Evolutionary conservation across 805 yeast species (phyloP), one percentile per base, ranked within the genome.

Genomic region (Saccharomyces jurei): DNA sequence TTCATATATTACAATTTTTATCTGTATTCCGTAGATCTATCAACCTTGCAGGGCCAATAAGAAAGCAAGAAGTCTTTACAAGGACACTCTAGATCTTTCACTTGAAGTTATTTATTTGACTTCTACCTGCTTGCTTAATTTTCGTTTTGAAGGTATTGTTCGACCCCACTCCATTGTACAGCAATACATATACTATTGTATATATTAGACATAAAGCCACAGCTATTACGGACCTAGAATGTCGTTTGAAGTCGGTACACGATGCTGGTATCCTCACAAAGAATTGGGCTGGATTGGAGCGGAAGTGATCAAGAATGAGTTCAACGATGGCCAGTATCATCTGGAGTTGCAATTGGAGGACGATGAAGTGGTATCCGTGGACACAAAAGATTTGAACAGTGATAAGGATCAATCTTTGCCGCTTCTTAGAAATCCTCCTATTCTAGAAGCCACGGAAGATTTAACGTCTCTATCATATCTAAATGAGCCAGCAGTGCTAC

Each of bases 401-500:
- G 56, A 57, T 14, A 51, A 60, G 29, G 63, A 67, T 32, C 57
- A 75, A 4, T 79, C 79, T 52, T 75, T 89, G 53, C 96, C 96
- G 3, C 82, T 89, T 31, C 78, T 91, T 67, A 81, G 96, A 69
- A 92, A 92, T 69, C 97, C 97, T 51, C 94, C 96, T 2, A 83
- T 86, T 57, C 77, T 89, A 59, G 99, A 92, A 71, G 87, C 96
- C 2, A 89, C 95, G 21, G 97, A 92, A 68, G 99, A 94, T 73
- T 79, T 92, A 65, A 94, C 98, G 2, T 85, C 90, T 52, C 78
- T 92, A 54, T 90, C 97, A 0, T 91, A 92, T 67, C 76, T 94
- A 63, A 92, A 92, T 70, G 99, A 92, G 70, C 98, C 99, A 1
- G 95, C 97, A 1, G 97, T 92, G 50, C 78, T 92, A 61, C 95